These are phyloP conservation scores for Boechera retrofracta DNA, from an alignment of 345 rosid genomes.

Conservation along the genomic window DNA sequence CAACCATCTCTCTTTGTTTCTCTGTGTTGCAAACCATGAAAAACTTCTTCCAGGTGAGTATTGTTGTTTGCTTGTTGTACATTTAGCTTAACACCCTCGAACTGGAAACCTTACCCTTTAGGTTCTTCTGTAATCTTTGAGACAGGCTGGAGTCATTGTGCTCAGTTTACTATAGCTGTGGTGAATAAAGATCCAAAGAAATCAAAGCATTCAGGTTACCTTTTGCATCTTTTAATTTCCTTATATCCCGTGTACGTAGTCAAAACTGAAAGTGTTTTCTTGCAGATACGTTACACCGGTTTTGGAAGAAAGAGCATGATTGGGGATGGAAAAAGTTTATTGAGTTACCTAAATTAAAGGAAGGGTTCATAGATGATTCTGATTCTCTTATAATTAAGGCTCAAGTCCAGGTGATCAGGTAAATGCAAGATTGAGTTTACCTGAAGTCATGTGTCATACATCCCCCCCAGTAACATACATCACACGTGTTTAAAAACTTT, in stretches of 20 bases:
- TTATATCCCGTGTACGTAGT: slow-evolving; percentile 2
- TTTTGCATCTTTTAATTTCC: slow-evolving; percentile 26
- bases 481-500: background rate
- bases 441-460: slow-evolving; percentile 21
- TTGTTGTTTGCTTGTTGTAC: slow-evolving; percentile 29
- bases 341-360: slow-evolving; percentile 80
- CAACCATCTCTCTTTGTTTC: slow-evolving; percentile 92
- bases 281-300: slow-evolving; percentile 90
- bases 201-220: slow-evolving; percentile 86
- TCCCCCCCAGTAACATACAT: background rate
- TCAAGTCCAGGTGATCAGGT: slow-evolving; percentile 98
- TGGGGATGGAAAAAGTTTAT: slow-evolving; percentile 99
- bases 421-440: slow-evolving; percentile 32
- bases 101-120: slow-evolving; percentile 7
- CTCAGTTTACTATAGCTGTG: slow-evolving; percentile 93
- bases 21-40: slow-evolving; percentile 88
- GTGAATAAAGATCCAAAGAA: slow-evolving; percentile 88
- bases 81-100: slow-evolving; percentile 7
- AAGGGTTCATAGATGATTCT: slow-evolving; percentile 85
- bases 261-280: slow-evolving; percentile 32
- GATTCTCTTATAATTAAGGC: slow-evolving; percentile 88
- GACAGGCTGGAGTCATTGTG: slow-evolving; percentile 97
- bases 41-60: slow-evolving; percentile 89
- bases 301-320: slow-evolving; percentile 92
- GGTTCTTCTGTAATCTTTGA: slow-evolving; percentile 26